Evolutionary conservation across 2,329 filamentous ascomycete genomes (phyloP).

Genomic region (Thermothelomyces thermophilus): DNA sequence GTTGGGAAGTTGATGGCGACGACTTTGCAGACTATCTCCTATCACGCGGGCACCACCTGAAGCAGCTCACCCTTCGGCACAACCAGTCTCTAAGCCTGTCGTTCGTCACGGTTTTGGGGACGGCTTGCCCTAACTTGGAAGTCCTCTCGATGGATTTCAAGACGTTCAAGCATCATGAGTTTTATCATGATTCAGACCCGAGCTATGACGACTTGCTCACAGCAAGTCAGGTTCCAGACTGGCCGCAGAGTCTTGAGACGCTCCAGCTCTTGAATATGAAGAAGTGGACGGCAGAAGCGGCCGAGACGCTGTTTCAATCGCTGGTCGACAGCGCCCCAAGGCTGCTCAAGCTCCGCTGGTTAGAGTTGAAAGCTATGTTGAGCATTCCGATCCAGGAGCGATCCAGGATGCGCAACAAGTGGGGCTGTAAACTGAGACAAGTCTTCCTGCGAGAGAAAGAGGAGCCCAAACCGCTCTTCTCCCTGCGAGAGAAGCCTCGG

Average conservation of each 20-base stretch:
- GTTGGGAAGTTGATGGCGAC: slow-evolving; percentile 64
- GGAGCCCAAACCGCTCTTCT: slow-evolving; percentile 23
- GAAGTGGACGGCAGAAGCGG: slow-evolving; percentile 63
- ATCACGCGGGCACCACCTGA: slow-evolving; percentile 60
- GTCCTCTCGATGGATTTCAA: slow-evolving; percentile 70
- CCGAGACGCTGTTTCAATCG: slow-evolving; percentile 72
- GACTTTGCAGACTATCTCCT: slow-evolving; percentile 59
- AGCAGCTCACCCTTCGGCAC: slow-evolving; percentile 64
- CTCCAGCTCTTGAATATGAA: slow-evolving; percentile 73
- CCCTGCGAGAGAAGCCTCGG: slow-evolving; percentile 7
- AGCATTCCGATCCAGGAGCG: slow-evolving; percentile 77
- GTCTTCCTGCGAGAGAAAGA: slow-evolving; percentile 51
- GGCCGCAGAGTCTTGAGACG: slow-evolving; percentile 65
- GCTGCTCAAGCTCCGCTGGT: slow-evolving; percentile 59
- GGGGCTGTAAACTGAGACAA: slow-evolving; percentile 62
- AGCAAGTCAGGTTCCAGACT: slow-evolving; percentile 61
- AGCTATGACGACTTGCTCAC: slow-evolving; percentile 64
- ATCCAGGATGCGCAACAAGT: slow-evolving; percentile 69
- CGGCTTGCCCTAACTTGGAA: slow-evolving; percentile 63
- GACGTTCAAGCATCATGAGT: slow-evolving; percentile 65
- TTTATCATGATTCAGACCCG: slow-evolving; percentile 66
- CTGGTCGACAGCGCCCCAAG: slow-evolving; percentile 63
- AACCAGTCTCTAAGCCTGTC: slow-evolving; percentile 71
- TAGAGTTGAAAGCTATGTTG: slow-evolving; percentile 71
- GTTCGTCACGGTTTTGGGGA: slow-evolving; percentile 62